Conservation (phyloP, 495 filamentous ascomycete species). For the Opeltia flavorubescens region DNA sequence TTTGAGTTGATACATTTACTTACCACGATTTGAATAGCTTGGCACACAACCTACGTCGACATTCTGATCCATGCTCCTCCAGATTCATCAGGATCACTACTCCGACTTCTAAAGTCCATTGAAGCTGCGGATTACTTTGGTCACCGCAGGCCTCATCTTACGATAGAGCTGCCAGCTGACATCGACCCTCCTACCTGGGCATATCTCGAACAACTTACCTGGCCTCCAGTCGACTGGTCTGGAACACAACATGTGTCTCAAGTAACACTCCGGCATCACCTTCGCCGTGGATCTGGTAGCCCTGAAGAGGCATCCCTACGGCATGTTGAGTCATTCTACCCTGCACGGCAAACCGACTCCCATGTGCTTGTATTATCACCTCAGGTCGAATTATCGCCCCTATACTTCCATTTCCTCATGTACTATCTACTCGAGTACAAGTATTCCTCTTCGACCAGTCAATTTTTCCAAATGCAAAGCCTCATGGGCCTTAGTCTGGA, state of each 20-base stretch:
- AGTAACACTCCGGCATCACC: constrained; percentile 58
- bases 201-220: constrained; percentile 47
- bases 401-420: constrained; percentile 71
- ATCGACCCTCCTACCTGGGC: constrained; percentile 45
- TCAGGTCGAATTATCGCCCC: constrained; percentile 55
- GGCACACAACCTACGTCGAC: constrained; percentile 60
- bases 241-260: constrained; percentile 21
- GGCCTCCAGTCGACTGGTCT: constrained; percentile 39
- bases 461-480: constrained; percentile 29
- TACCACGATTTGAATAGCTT: constrained; percentile 36
- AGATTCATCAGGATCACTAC: constrained; percentile 53
- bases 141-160: constrained; percentile 48
- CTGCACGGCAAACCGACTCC: constrained; percentile 39
- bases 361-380: constrained; percentile 70
- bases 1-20: constrained; percentile 3
- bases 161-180: constrained; percentile 60
- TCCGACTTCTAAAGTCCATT: constrained; percentile 59
- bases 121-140: constrained; percentile 59
- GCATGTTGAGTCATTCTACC: constrained; percentile 73
- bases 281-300: constrained; percentile 37
- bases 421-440: constrained; percentile 60
- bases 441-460: constrained; percentile 40
- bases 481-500: constrained; percentile 67
- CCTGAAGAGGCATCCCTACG: constrained; percentile 51
- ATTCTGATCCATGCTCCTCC: constrained; percentile 62